A percentile compares a stretch with the other conserved stretches of the same genome.
Evolutionary conservation across 805 yeast genomes (phyloP).

Genomic region (Hanseniaspora taiwanica): DNA sequence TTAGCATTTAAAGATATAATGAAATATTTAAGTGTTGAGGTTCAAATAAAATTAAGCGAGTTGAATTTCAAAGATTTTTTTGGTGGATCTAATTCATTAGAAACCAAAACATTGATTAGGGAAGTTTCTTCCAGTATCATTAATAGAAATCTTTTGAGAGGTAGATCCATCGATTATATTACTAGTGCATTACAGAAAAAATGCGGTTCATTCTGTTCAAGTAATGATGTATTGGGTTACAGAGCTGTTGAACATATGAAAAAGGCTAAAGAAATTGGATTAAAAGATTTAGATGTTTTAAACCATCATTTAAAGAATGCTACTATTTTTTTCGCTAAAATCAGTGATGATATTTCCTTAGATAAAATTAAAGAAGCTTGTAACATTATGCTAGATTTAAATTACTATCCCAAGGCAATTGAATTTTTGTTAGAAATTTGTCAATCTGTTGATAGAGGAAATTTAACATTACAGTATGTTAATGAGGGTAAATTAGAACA

Average conservation of each 20-base stretch:
- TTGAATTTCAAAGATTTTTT: constrained; percentile 66
- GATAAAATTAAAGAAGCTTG: constrained; percentile 77
- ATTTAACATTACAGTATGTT: constrained; percentile 42
- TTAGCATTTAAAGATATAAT: constrained; percentile 50
- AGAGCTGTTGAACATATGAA: constrained; percentile 87
- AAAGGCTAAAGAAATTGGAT: constrained; percentile 66
- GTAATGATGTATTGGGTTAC: constrained; percentile 85
- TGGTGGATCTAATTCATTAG: constrained; percentile 22
- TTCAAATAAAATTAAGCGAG: constrained; percentile 52
- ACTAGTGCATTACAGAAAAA: constrained; percentile 81
- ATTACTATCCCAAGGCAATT: constrained; percentile 75
- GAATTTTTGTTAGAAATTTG: constrained; percentile 72
- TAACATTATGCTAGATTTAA: constrained; percentile 60
- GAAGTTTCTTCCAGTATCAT: constrained; percentile 83
- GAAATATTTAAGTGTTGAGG: constrained; percentile 51
- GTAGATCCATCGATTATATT: constrained; percentile 85
- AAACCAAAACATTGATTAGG: constrained; percentile 46
- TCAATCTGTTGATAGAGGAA: constrained; percentile 47
- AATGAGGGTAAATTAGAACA: constrained; percentile 36
- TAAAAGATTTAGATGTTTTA: constrained; percentile 57
- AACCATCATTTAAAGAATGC: constrained; percentile 60
- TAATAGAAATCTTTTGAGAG: constrained; percentile 75
- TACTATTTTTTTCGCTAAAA: constrained; percentile 60
- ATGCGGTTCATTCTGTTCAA: constrained; percentile 89
- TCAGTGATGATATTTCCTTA: constrained; percentile 61